Evolutionary conservation across 2,329 filamentous ascomycete genomes (phyloP), one percentile per base, ranked within the genome.

Genomic region (Scolecobasidium constrictum): DNA sequence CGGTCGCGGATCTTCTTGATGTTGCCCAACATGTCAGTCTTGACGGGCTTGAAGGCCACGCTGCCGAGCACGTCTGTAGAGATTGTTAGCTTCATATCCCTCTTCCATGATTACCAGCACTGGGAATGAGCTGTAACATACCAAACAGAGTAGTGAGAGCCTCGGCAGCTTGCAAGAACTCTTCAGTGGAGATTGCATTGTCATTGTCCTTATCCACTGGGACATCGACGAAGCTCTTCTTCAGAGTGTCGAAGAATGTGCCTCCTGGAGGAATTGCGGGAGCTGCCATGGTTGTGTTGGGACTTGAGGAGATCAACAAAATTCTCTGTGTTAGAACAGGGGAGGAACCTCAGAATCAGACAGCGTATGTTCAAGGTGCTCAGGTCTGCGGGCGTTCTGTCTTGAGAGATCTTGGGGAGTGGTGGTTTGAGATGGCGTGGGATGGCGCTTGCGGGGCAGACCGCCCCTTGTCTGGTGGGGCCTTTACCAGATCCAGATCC

Each of bases 1-100:
- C 88, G 79, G 41, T 88, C 80, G 50, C 85, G 79, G 63, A 96
- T 73, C 83, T 98, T 96, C 86, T 87, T 88, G 68, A 96, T 76
- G 67, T 98, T 98, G 61, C 85, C 85, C 38, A 77, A 63, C 70
- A 98, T 84, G 65, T 98, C 92, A 52, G 67, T 83, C 75, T 94
- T 95, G 60, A 96, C 90, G 19, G 86, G 83, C 43, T 73, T 78
- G 67, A 98, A 96, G 50, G 88, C 87, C 23, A 83, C 76, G 35
- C 70, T 73, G 41, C 75, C 75, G 20, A 81, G 64, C 33, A 78
- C 64, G 59, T 80, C 77, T 76, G 49, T 18, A 20, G n/a, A 43
- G 16, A 23, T 45, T 26, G 38, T 21, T 34, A 17, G 2, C 18
- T 31, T 13, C n/a, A n/a, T n/a, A n/a, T n/a, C n/a, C n/a, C n/a